These are phyloP conservation scores for Beauveria bassiana DNA, from an alignment of 2,329 filamentous ascomycete species.

Conservation along the genomic window DNA sequence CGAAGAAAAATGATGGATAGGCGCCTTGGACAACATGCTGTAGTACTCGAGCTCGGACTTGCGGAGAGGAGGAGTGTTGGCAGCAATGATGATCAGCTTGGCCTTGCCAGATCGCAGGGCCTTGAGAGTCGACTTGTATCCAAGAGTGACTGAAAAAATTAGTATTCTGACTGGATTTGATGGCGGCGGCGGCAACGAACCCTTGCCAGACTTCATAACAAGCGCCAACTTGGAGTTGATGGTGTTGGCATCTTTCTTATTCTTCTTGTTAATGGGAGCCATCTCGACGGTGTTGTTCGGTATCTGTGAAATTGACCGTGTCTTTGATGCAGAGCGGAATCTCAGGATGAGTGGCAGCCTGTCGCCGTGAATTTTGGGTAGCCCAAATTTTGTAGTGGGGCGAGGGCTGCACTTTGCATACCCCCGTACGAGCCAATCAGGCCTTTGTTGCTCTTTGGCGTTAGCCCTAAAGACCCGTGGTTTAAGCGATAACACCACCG, in stretches of 20 bases:
- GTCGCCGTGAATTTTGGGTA: slow-evolving; percentile 19
- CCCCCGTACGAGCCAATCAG: slow-evolving; percentile 22
- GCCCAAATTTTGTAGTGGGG: slow-evolving; percentile 10
- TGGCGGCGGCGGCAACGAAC: slow-evolving; percentile 42
- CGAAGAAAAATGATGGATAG: slow-evolving; percentile 94
- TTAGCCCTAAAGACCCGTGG: slow-evolving; percentile 34
- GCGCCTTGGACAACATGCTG: slow-evolving; percentile 86
- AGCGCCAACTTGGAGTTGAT: slow-evolving; percentile 54
- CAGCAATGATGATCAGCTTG: slow-evolving; percentile 89
- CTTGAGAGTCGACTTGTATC: slow-evolving; percentile 57
- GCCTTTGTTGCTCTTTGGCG: not conserved
- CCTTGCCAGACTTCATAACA: slow-evolving; percentile 63
- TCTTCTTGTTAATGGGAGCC: slow-evolving; percentile 61
- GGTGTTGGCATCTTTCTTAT: slow-evolving; percentile 76
- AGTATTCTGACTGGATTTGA: slow-evolving; percentile 6
- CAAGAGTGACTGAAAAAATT: slow-evolving; percentile 28
- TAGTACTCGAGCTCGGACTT: slow-evolving; percentile 98
- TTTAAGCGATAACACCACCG: slow-evolving; percentile 28
- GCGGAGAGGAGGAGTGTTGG: slow-evolving; percentile 95
- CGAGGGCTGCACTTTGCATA: slow-evolving; percentile 16
- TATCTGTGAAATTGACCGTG: slow-evolving; percentile 20
- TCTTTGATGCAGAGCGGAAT: slow-evolving; percentile 17
- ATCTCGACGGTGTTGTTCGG: slow-evolving; percentile 47
- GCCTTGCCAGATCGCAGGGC: slow-evolving; percentile 90
- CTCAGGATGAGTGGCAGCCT: slow-evolving; percentile 7